Evolutionary conservation across 2,329 filamentous ascomycete genomes (phyloP), one percentile per base, ranked within the genome.

Genomic region (Shiraia sp.): DNA sequence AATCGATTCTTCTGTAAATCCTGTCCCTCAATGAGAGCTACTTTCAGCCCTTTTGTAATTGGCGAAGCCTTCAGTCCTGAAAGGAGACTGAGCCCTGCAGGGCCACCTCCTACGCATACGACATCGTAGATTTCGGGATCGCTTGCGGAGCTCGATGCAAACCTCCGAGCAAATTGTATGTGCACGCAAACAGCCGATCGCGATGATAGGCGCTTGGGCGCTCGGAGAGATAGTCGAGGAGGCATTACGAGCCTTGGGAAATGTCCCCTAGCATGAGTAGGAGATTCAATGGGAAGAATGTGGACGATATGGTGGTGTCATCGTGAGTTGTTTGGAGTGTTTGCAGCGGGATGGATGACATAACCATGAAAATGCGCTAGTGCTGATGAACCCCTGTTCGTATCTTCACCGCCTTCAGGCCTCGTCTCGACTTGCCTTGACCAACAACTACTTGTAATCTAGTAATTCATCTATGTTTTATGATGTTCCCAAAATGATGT

Each of bases 11-110:
- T 87, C 54, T 79, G 74, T 24, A 99, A 81, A 64, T 95, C 86
- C 72, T 96, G 91, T 25, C 86, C 86, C 75, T 99, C 93, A 59
- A 99, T 81, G 45, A 99, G 83, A 46, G 92, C 93, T 30, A 96
- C 80, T 59, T 86, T 88, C 17, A 99, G 82, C 48, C 83, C 78
- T 22, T 85, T 82, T 2, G 93, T 95, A 13, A 80, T 72, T 5
- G 87, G 83, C 13, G 86, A 90, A 10, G 89, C 80, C 55, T 72
- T 70, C 42, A 74, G 47, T 5, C 66, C 72, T 25, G 68, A 62
- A 16, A 73, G 61, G 31, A 78, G 56, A 61, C 90, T 95, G 43
- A 99, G 77, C 40, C 92, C 92, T 31, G 90, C 90, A 16, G 91
- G 90, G 4, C 91, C 90, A 48, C 90, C 91, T 47, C 90, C 90